Conservation (phyloP, 495 filamentous ascomycete species). For the Talaromyces proteolyticus region DNA sequence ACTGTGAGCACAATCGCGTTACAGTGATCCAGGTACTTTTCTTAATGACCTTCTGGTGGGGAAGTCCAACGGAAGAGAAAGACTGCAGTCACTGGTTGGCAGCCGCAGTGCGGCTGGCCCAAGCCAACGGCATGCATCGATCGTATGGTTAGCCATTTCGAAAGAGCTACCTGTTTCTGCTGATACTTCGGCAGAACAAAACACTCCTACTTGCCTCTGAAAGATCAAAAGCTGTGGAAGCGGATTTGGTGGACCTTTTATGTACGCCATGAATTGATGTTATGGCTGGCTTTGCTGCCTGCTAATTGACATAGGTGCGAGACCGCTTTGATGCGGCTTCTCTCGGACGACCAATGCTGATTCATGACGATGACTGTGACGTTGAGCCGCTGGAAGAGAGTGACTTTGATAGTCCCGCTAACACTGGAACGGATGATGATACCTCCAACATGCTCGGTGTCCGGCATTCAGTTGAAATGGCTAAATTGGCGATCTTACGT, state of each 20-base stretch:
- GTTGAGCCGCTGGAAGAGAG: conserved; percentile 25
- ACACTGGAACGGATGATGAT: conserved; percentile 26
- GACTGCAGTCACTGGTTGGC: conserved; percentile 38
- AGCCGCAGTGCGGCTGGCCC: conserved; percentile 30
- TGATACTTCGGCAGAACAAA: conserved; percentile 21
- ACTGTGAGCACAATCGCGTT: conserved; percentile 31
- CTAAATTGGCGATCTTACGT: conserved; percentile 33
- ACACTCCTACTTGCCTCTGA: conserved; percentile 21
- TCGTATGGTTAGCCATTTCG: conserved; percentile 3
- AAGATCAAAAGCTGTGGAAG: conserved; percentile 31
- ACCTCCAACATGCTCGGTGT: conserved; percentile 21
- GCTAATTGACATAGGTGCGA: conserved; percentile 20
- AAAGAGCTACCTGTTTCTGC: background rate
- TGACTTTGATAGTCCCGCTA: conserved; percentile 9
- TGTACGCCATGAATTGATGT: conserved; percentile 15
- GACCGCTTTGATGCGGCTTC: conserved; percentile 35
- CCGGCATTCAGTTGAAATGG: conserved; percentile 37
- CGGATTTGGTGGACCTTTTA: conserved; percentile 45
- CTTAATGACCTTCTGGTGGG: conserved; percentile 36
- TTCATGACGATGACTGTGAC: conserved; percentile 41
- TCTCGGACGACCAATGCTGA: conserved; percentile 28
- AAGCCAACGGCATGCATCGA: conserved; percentile 36
- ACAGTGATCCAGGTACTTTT: conserved; percentile 31
- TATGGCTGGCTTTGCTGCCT: background rate
- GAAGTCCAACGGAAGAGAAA: conserved; percentile 29